Percentiles rank a stretch among this genome's conserved stretches.
Conservation (phyloP, 441 rosid species). For the Viola pubescens region DNA sequence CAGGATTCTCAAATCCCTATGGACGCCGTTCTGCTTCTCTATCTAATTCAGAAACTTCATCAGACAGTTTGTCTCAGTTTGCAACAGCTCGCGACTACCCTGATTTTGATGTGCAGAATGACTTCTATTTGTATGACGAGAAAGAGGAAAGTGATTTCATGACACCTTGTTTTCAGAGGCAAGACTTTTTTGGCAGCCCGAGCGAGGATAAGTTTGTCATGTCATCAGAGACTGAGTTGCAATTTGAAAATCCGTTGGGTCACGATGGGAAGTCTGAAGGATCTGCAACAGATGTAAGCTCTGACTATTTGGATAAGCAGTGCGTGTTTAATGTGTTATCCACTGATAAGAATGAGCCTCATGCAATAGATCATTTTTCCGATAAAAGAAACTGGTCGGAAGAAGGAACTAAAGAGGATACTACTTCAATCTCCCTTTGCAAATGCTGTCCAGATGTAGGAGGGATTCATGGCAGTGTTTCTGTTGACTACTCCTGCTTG, state of each 20-base stretch:
- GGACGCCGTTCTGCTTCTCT: conserved; percentile 56
- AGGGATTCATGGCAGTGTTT: conserved; percentile 13
- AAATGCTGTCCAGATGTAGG: conserved; percentile 16
- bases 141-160: conserved; percentile 63
- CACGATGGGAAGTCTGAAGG: conserved; percentile 31
- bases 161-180: conserved; percentile 56
- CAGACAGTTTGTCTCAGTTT: conserved; percentile 71
- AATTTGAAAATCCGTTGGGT: conserved; percentile 31
- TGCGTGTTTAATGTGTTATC: conserved; percentile 28
- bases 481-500: conserved; percentile 12
- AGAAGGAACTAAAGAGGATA: conserved; percentile 16
- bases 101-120: conserved; percentile 57
- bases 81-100: conserved; percentile 78
- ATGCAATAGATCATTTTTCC: conserved; percentile 22
- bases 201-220: conserved; percentile 74
- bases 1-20: conserved; percentile 84
- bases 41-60: conserved; percentile 51
- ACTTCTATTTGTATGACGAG: conserved; percentile 47
- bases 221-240: conserved; percentile 33
- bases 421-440: conserved; percentile 17
- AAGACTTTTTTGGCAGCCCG: conserved; percentile 49
- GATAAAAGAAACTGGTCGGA: conserved; percentile 23
- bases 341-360: conserved; percentile 14
- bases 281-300: conserved; percentile 32
- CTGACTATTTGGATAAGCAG: conserved; percentile 47